Base-by-base conservation (phyloP, 106 monocot genomes). In the Apostasia ramifera region DNA sequence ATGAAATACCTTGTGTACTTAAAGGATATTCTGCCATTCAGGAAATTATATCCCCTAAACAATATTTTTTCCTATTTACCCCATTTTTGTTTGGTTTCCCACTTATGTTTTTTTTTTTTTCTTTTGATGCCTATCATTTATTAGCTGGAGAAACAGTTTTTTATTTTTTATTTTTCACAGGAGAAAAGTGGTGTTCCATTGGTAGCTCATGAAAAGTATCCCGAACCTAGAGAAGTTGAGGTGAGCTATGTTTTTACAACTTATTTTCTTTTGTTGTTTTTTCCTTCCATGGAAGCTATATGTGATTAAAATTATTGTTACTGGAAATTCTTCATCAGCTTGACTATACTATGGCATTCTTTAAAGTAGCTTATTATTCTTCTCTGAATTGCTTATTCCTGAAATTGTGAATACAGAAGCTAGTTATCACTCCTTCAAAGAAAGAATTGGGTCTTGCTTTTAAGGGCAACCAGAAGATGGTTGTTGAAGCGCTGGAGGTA, bases 171-270 rank as follows among this genome's bases (percentile, higher is more conserved):
- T 58, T 15, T 81, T 78, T 47, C 39, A 77, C 82, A 98, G 98
- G 98, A 98, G 26, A 98, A 98, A 74, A 98, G 98, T 73, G 85
- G 93, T 70, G 85, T 85, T 3, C 65, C 85, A 45, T 79, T 98
- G 58, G 85, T 85, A 76, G 98, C 98, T 13, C 89, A 92, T 82
- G 98, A 98, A 72, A 98, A 88, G 66, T 98, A 80, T 70, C 43
- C 87, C 40, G 87, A 98, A 76, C 87, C 98, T 47, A 85, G 86
- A 80, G 98, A 98, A 55, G 93, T 98, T 58, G 93, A 98, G 98
- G 98, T 93, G 63, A 67, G 72, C 8, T 72, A 42, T 48, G 50
- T 57, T 45, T 60, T 10, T 6, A 12, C 44, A 54, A 55, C 2
- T n/a, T 8, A 1, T 41, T 49, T 66, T 42, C 9, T 50, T 49